These are phyloP conservation scores for Corchorus olitorius DNA, from an alignment of 345 rosid species.

Conservation along the genomic window DNA sequence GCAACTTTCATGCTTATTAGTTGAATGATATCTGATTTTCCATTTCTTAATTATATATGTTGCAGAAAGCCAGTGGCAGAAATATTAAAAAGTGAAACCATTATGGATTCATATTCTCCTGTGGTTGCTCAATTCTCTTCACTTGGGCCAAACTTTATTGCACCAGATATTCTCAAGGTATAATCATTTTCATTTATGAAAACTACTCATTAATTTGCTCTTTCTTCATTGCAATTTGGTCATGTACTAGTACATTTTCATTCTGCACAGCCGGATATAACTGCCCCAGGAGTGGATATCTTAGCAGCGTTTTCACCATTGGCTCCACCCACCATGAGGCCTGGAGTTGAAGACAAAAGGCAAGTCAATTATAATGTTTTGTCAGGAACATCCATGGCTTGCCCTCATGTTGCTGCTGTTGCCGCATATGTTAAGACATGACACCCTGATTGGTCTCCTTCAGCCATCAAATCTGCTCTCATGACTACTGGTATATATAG, in stretches of 20 bases:
- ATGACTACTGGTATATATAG: conserved; percentile 59
- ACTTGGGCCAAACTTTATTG: conserved; percentile 5
- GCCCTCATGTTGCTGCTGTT: conserved; percentile 13
- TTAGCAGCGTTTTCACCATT: conserved; percentile 5
- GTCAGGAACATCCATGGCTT: conserved; percentile 16
- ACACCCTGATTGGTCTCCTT: conserved; percentile 64
- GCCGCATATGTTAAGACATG: conserved; percentile 23
- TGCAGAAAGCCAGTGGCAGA: conserved; percentile 23
- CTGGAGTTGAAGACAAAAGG: background rate
- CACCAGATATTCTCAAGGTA: conserved; percentile 11
- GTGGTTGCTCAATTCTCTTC: conserved; percentile 11
- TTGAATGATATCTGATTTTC: too few relatives aligned
- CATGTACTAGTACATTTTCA: background rate
- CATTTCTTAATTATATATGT: background rate
- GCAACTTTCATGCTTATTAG: too few relatives aligned
- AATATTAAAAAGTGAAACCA: conserved; percentile 16
- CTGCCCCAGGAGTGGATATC: conserved; percentile 8
- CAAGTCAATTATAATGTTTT: background rate
- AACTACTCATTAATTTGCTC: background rate
- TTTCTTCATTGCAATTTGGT: background rate
- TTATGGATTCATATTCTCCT: conserved; percentile 1
- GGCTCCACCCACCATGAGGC: background rate
- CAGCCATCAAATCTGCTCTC: conserved; percentile 62
- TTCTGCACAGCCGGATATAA: conserved; percentile 1
- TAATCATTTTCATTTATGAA: conserved; percentile 36